These are phyloP conservation scores for Cystobasidiaceae sp. DNA, from an alignment of 1,284 basidiomycete genomes.

Conservation along the genomic window DNA sequence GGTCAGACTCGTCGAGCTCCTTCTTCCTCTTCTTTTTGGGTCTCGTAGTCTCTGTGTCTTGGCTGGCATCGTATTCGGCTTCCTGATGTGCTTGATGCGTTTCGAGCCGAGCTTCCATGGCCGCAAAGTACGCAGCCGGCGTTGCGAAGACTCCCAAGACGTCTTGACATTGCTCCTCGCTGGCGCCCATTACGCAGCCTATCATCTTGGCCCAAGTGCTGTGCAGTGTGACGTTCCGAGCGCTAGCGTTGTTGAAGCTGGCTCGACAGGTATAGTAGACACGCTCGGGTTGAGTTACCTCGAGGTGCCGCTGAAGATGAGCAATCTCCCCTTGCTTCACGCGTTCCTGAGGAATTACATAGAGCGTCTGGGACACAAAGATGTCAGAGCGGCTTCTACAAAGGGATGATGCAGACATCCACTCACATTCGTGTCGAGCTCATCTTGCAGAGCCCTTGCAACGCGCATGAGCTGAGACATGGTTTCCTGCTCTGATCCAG, in stretches of 20 bases:
- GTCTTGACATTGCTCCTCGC: constrained; percentile 9
- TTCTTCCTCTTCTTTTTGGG: background rate
- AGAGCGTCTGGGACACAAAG: background rate
- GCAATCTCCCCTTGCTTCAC: background rate
- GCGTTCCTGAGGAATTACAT: constrained; percentile 9
- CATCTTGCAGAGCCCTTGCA: background rate
- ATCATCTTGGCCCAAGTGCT: constrained; percentile 2
- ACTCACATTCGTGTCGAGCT: background rate
- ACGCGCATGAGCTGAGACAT: background rate
- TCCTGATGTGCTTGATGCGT: background rate
- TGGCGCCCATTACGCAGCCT: background rate
- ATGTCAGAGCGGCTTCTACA: background rate
- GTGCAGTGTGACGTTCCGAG: background rate
- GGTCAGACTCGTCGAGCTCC: too few species aligned
- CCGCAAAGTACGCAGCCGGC: background rate
- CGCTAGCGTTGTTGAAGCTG: background rate
- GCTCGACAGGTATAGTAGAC: background rate
- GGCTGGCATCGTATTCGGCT: too few species aligned
- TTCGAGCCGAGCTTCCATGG: background rate
- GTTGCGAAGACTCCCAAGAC: constrained; percentile 8
- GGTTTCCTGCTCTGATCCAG: background rate
- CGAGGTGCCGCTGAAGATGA: constrained; percentile 1
- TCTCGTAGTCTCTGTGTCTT: too few species aligned
- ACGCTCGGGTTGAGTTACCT: background rate
- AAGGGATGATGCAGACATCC: background rate